These are phyloP conservation scores for Allomyces javanicus DNA, from an alignment of 192 early-diverging fungal species.

Conservation along the genomic window DNA sequence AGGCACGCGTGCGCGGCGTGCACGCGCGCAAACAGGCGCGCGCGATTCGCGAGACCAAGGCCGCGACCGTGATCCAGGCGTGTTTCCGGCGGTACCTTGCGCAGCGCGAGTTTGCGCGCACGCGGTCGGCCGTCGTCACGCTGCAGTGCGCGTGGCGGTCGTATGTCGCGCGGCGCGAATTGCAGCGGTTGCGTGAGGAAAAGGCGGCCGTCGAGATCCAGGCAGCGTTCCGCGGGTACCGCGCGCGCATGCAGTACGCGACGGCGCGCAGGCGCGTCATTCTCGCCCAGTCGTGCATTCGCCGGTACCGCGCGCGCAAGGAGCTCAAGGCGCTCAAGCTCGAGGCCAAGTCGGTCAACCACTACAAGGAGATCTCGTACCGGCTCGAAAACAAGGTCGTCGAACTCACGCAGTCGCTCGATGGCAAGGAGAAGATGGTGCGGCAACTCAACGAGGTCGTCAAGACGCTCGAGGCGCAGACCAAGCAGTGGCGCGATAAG, in stretches of 20 bases:
- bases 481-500: background rate
- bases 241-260: slow-evolving; percentile 27
- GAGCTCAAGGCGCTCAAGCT: slow-evolving; percentile 48
- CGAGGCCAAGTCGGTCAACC: slow-evolving; percentile 74
- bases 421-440: slow-evolving; percentile 26
- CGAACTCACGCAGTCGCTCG: slow-evolving; percentile 66
- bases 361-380: slow-evolving; percentile 85
- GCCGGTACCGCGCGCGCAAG: slow-evolving; percentile 48
- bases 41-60: slow-evolving; percentile 16
- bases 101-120: slow-evolving; percentile 13
- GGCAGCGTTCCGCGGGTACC: slow-evolving; percentile 41
- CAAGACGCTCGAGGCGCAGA: slow-evolving; percentile 7
- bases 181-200: slow-evolving; percentile 33
- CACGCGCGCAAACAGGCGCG: slow-evolving; percentile 18
- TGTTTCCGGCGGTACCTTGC: slow-evolving; percentile 19
- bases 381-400: slow-evolving; percentile 91
- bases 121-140: slow-evolving; percentile 14
- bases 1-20: slow-evolving; percentile 39
- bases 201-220: slow-evolving; percentile 60
- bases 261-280: slow-evolving; percentile 30
- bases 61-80: slow-evolving; percentile 28
- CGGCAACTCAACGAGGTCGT: slow-evolving; percentile 10
- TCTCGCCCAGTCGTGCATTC: slow-evolving; percentile 62
- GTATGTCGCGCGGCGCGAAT: slow-evolving; percentile 27
- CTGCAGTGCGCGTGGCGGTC: slow-evolving; percentile 16